phyloP scores from a whole-genome alignment of 148 eudicot genomes.

The Tetragonia tetragonoides region DNA sequence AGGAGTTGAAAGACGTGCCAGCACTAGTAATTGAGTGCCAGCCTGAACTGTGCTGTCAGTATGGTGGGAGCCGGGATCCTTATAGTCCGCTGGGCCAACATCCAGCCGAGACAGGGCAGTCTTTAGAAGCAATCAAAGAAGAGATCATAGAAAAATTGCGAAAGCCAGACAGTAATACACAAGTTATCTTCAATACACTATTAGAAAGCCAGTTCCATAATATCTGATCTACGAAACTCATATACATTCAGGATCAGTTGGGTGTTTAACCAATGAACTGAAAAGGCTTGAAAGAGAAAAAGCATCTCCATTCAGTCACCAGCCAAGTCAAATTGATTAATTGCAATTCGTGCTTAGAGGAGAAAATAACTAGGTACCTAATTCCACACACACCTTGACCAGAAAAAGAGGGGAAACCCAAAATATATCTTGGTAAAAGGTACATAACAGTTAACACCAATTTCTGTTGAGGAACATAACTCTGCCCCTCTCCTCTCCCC shows the following conservation, averaged over 20 bases:
- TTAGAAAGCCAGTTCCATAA: background rate
- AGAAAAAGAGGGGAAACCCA: background rate
- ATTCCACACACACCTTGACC: background rate
- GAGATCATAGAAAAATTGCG: background rate
- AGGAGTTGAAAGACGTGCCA: no score
- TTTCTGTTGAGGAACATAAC: background rate
- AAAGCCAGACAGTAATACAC: background rate
- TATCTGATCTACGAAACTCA: background rate
- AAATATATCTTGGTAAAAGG: no score
- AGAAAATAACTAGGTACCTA: background rate
- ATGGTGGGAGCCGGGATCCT: no score
- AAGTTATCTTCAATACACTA: background rate
- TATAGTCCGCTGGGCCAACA: no score
- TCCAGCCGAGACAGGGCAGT: no score
- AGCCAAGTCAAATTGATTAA: background rate
- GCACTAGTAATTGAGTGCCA: no score
- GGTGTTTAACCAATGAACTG: slow-evolving; percentile 2
- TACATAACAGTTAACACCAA: background rate
- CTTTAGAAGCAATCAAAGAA: no score
- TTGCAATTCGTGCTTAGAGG: no score
- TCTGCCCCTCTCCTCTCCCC: background rate
- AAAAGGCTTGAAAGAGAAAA: background rate
- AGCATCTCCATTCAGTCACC: background rate
- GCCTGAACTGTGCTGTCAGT: no score
- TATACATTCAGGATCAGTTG: background rate